A percentile compares a stretch with the other conserved stretches of the same genome.
These are phyloP conservation scores for Ocimum tenuiflorum DNA, from an alignment of 257 asterid genomes.

Conservation along the genomic window DNA sequence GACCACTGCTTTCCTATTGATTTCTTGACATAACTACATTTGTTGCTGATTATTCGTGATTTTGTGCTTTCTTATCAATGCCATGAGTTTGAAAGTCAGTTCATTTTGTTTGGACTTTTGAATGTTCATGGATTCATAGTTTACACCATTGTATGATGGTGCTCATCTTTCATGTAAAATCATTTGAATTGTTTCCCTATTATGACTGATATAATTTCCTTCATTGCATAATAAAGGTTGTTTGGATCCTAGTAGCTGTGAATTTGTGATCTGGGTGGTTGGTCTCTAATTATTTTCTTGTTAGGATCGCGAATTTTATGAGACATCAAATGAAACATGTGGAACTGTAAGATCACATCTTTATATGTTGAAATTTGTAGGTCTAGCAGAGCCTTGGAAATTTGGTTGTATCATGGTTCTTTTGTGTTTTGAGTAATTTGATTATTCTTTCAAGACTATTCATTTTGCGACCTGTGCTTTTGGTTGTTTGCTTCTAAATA, in stretches of 20 bases:
- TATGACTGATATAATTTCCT: neutral
- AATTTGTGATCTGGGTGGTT: neutral
- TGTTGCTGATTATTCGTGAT: neutral
- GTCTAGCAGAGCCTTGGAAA: neutral
- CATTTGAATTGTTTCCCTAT: neutral
- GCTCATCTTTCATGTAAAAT: neutral
- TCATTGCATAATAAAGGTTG: neutral
- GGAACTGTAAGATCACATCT: neutral
- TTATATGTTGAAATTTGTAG: neutral
- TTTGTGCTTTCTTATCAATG: neutral
- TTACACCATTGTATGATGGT: neutral
- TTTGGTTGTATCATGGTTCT: neutral
- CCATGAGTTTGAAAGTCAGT: conserved; percentile 1
- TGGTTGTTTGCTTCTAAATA: neutral
- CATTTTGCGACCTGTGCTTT: neutral
- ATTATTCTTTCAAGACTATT: neutral
- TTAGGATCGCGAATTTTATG: neutral
- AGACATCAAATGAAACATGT: neutral
- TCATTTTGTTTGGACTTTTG: neutral
- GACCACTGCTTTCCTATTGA: neutral
- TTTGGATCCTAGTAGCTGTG: neutral
- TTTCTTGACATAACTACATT: neutral
- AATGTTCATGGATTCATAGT: neutral
- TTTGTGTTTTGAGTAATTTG: neutral
- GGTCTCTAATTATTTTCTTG: neutral